phyloP scores from a whole-genome alignment of 2,329 filamentous ascomycete genomes.

The Sporothrix pseudoabietina region DNA sequence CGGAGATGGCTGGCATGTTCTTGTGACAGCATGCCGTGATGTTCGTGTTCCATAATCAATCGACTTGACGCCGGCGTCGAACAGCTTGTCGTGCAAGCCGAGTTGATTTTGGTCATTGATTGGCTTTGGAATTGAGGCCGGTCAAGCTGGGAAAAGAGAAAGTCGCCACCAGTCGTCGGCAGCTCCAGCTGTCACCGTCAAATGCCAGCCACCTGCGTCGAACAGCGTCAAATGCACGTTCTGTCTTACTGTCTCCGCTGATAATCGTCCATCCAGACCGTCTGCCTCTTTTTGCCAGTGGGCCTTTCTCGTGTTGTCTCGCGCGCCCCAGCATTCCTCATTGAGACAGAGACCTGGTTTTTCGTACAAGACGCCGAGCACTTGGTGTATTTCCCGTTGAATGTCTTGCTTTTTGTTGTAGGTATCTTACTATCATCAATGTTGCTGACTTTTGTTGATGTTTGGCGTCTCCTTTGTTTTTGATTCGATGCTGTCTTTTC shows the following conservation, averaged over 20 bases:
- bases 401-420: background rate
- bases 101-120: background rate
- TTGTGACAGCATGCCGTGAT: background rate
- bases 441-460: constrained; percentile 9
- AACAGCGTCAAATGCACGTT: background rate
- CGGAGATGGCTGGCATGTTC: background rate
- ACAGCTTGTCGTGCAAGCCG: background rate
- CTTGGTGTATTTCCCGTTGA: background rate
- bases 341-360: background rate
- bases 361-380: background rate
- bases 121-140: background rate
- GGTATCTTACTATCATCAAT: background rate
- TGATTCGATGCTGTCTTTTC: background rate
- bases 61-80: background rate
- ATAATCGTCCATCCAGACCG: background rate
- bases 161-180: background rate
- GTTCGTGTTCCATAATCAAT: background rate
- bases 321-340: constrained; percentile 4
- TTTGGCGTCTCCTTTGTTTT: background rate
- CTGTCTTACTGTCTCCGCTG: constrained; percentile 8
- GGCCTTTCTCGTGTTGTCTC: background rate
- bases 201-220: background rate
- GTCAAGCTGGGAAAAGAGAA: background rate
- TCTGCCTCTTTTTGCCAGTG: background rate
- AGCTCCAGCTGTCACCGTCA: constrained; percentile 3